A percentile compares a stretch with the other conserved stretches of the same genome.
phyloP scores from a whole-genome alignment of 2,329 filamentous ascomycete genomes.

The Periconia digitata region DNA sequence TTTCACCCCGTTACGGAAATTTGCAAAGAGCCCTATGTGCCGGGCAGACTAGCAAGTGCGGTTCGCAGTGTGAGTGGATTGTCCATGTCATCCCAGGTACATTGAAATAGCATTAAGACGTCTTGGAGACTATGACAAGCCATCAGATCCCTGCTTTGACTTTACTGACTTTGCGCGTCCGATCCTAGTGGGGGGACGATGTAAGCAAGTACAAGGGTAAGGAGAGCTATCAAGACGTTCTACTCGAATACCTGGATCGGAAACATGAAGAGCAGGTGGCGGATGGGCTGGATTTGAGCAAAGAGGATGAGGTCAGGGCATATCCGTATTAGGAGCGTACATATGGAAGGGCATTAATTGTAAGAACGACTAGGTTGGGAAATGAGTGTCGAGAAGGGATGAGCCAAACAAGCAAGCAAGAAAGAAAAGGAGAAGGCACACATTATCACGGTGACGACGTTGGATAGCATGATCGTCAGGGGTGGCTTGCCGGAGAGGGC shows the following conservation, averaged over 20 bases:
- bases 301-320: constrained; percentile 60
- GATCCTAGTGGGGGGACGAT: constrained; percentile 63
- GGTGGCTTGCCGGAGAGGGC: not conserved
- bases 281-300: constrained; percentile 57
- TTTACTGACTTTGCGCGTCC: not conserved
- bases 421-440: not conserved
- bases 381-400: not conserved
- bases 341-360: not conserved
- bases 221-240: constrained; percentile 70
- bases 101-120: not conserved
- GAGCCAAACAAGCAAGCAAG: no score
- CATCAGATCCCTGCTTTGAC: not conserved
- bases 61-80: constrained; percentile 63
- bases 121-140: no score
- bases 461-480: not conserved
- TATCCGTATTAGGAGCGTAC: constrained; percentile 64
- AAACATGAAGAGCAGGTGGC: constrained; percentile 74
- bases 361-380: not conserved
- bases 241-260: constrained; percentile 74
- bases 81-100: not conserved
- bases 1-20: constrained; percentile 72
- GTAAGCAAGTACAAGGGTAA: constrained; percentile 77
- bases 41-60: constrained; percentile 74
- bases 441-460: not conserved
- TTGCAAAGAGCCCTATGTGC: constrained; percentile 71